Evolutionary conservation across 2,329 filamentous ascomycete genomes (phyloP).

Genomic region (Rhexocercosporidium sp.): DNA sequence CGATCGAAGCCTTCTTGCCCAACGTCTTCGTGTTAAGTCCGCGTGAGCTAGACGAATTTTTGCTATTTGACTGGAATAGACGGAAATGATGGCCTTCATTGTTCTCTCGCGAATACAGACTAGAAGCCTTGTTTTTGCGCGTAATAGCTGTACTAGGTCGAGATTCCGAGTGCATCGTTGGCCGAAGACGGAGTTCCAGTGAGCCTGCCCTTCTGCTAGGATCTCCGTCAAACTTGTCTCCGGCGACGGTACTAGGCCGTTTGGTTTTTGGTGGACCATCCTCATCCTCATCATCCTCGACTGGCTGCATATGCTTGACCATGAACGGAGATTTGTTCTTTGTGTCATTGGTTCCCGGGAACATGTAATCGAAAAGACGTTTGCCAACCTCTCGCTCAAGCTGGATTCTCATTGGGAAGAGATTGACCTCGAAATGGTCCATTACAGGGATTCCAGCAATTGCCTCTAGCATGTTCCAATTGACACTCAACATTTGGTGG

Average conservation of each 20-base stretch:
- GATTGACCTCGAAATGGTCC: slow-evolving; percentile 93
- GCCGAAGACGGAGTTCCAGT: slow-evolving; percentile 80
- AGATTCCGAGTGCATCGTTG: slow-evolving; percentile 71
- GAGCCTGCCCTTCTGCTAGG: slow-evolving; percentile 71
- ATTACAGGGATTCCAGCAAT: slow-evolving; percentile 97
- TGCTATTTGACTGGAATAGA: slow-evolving; percentile 49
- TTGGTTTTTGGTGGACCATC: slow-evolving; percentile 30
- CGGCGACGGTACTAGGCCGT: slow-evolving; percentile 28
- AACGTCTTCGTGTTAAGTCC: slow-evolving; percentile 30
- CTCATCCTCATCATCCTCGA: slow-evolving; percentile 40
- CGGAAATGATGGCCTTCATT: slow-evolving; percentile 47
- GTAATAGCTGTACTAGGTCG: slow-evolving; percentile 34
- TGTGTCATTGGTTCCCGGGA: slow-evolving; percentile 72
- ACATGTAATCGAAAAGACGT: slow-evolving; percentile 95
- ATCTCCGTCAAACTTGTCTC: slow-evolving; percentile 54
- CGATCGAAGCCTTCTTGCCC: slow-evolving; percentile 41
- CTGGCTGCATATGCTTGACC: slow-evolving; percentile 55
- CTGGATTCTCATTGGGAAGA: slow-evolving; percentile 93
- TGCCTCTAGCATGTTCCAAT: slow-evolving; percentile 98
- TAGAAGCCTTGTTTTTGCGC: slow-evolving; percentile 34
- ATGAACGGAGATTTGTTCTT: slow-evolving; percentile 68
- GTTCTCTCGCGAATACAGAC: slow-evolving; percentile 35
- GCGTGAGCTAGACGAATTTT: slow-evolving; percentile 31
- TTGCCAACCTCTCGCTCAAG: slow-evolving; percentile 92
- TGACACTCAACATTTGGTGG: slow-evolving; percentile 87